Conservation (phyloP, 768 basidiomycete species). For the Suillus discolor region DNA sequence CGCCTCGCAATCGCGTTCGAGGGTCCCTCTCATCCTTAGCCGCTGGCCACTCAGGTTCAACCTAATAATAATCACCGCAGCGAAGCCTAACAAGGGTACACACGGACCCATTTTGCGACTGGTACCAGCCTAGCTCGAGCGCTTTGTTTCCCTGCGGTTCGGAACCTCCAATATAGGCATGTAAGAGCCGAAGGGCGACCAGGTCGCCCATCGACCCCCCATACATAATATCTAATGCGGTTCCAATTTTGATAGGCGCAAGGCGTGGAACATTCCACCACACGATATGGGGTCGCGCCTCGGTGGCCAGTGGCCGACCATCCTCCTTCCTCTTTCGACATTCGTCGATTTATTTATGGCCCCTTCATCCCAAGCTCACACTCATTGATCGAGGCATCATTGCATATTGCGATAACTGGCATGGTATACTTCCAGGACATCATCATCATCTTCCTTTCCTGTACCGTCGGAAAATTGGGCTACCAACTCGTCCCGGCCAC, state of each 20-base stretch:
- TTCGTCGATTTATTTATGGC: slow-evolving; percentile 4
- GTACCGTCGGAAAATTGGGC: neutral
- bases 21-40: neutral
- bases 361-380: neutral
- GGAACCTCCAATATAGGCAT: slow-evolving; percentile 11
- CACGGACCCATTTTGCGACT: slow-evolving; percentile 13
- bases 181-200: slow-evolving; percentile 17
- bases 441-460: neutral
- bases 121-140: neutral
- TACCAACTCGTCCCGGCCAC: neutral
- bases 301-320: slow-evolving; percentile 4
- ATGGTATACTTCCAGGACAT: neutral
- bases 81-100: slow-evolving; percentile 10
- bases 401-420: neutral
- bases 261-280: slow-evolving; percentile 31
- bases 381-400: neutral
- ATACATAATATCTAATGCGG: slow-evolving; percentile 4
- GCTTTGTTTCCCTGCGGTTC: slow-evolving; percentile 7
- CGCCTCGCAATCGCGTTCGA: slow-evolving; percentile 10
- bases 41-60: neutral
- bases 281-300: slow-evolving; percentile 13
- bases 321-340: slow-evolving; percentile 3
- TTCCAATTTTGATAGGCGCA: slow-evolving; percentile 7
- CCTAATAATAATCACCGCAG: slow-evolving; percentile 14
- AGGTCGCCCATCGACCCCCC: neutral